Evolutionary conservation across 768 basidiomycete species (phyloP), one percentile per base, ranked within the genome.

Genomic region (Leccinum aurantiacum): DNA sequence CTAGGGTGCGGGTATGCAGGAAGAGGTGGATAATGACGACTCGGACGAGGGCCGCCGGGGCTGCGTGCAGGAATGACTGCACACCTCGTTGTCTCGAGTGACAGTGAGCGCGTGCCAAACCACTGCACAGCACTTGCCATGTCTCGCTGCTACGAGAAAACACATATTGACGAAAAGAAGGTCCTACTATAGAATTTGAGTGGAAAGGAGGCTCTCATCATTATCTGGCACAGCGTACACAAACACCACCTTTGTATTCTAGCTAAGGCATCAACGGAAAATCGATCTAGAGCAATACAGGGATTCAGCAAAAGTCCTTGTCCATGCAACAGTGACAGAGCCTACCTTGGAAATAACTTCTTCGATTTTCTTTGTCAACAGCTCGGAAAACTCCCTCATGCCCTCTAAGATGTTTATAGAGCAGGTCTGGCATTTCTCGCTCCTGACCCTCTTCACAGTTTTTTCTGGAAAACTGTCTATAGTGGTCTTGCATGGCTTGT

Each of bases 401-500:
- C 55, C 65, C 13, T 33, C 48, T 11, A n/a, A 49, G 22, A 49
- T 49, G 48, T 49, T 25, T 3, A 3, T 1, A 25, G 24, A 24
- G 24, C 48, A 49, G 11, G 2, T 3, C 0, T 14, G 22, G 24
- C 48, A 49, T 0, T 25, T 22, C 48, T 22, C 24, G 3, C 14
- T 25, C 24, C 24, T 49, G 24, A 49, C 48, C 19, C 7, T 49
- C 13, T 53, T 53, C 4, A 62, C 44, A 0, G 60, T 59, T 0
- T 53, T 33, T 33, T 65, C 54, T 9, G 27, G 48, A 13, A 1
- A 31, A 13, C 15, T 3, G 17, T 38, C 15, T 4, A 71, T 35
- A 3, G 56, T 61, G 24, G 35, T 59, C 7, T 49, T 58, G 41
- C 63, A 71, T 1, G 71, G 63, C 37, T 38, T 68, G 22, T 67